Base-by-base conservation (phyloP, 1,284 basidiomycete species). In the Gymnopus androsaceus region DNA sequence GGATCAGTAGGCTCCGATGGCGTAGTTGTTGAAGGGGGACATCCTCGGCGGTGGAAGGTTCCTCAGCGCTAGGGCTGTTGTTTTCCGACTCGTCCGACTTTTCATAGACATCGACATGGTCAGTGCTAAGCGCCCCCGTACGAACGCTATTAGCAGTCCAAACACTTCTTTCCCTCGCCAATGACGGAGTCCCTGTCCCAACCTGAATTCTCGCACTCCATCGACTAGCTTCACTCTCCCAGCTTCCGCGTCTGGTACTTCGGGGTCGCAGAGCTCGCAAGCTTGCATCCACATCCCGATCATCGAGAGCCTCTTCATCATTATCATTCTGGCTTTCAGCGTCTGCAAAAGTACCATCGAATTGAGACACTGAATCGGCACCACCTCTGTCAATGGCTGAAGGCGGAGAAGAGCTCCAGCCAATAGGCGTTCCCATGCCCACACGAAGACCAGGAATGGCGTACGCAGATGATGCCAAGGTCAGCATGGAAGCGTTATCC, bases 401-500 rank as follows among this genome's bases (percentile, higher is more conserved):
- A 23, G 81, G 70, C 31, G 78, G 71, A 3, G 77, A 69, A 9
- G 81, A 80, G 54, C 70, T 63, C 72, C 78, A 73, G 61, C 70
- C 62, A 56, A 71, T 61, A 55, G 72, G 62, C 64, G 74, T 63
- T 63, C 73, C 56, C 5, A 37, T 34, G 60, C 73, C 66, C 55
- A 70, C 51, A 63, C 81, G 70, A 36, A 74, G 71, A 31, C 81
- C 81, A 11, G 86, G 83, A 48, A 87, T 75, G 0, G 83, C 94
- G 69, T 92, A 95, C 1, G 92, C 94, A 3, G 92, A 95, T 12
- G 92, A 95, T 3, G 95, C 95, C 11, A 98, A 83, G 0, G 95
- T 98, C 44, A 98, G 77, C 49, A 95, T 78, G 3, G 92, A 95
- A 0, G 95, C 95, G 67, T 98, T 95, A 67, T 96, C 94, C 23